phyloP scores from a whole-genome alignment of 805 yeast genomes.

The Metschnikowia baotianmanensis region DNA sequence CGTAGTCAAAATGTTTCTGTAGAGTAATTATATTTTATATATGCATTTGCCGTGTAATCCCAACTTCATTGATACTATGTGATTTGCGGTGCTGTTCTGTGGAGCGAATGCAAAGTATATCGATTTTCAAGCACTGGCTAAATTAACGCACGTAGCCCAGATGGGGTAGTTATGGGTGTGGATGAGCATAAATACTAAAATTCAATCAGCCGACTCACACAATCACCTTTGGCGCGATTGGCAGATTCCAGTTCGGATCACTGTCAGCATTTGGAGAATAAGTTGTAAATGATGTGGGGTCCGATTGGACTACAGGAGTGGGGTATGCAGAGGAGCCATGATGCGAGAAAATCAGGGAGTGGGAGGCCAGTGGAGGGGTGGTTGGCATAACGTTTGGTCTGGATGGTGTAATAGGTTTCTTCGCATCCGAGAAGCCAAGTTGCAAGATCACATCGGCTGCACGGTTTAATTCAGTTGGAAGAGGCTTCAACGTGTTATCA shows the following conservation, averaged over 20 bases:
- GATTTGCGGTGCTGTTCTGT: too few species aligned
- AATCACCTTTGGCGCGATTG: conserved; percentile 14
- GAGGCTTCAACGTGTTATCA: conserved; percentile 11
- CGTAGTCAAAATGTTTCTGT: too few species aligned
- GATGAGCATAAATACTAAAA: background rate
- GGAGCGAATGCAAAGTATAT: too few species aligned
- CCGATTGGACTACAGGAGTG: conserved; percentile 16
- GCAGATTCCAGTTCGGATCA: conserved; percentile 20
- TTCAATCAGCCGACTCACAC: background rate
- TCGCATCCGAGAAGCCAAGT: conserved; percentile 6
- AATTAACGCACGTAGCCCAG: too few species aligned
- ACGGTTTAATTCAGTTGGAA: conserved; percentile 13
- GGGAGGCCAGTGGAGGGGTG: conserved; percentile 46
- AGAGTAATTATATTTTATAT: too few species aligned
- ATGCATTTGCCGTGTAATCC: too few species aligned
- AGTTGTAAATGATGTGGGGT: conserved; percentile 12
- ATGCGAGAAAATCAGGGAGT: conserved; percentile 35
- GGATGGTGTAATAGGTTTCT: conserved; percentile 6
- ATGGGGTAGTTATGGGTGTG: too few species aligned
- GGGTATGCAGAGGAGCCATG: conserved; percentile 18
- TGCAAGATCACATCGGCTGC: conserved; percentile 18
- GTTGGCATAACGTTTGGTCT: conserved; percentile 22
- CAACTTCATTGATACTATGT: too few species aligned
- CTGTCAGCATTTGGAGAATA: conserved; percentile 16
- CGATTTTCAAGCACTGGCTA: too few species aligned